Evolutionary conservation across 768 basidiomycete genomes (phyloP), one percentile per base, ranked within the genome.

Genomic region (Fibroporia radiculosa): DNA sequence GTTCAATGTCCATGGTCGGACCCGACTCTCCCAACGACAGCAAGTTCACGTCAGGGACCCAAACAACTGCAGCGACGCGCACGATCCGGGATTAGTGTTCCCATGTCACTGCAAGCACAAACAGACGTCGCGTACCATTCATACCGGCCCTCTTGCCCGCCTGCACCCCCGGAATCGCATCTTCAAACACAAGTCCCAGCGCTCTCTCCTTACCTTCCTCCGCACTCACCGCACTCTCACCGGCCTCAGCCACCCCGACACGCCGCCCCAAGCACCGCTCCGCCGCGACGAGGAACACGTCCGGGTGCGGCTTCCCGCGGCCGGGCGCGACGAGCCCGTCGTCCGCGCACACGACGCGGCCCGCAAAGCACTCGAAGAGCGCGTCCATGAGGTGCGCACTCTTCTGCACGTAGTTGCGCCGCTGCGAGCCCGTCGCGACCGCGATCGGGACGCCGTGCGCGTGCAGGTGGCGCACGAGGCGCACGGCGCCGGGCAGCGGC

Each of bases 131-230:
- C 73, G 28, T 44, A 90, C 90, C 88, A 45, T 80, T 74, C 90
- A 93, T 92, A 10, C 86, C 88, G 3, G 89, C 89, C 45, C 84
- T 71, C 57, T 84, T 85, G 3, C 81, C 90, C 6, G 88, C 87
- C 51, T 83, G 77, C 51, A 93, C 68, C 0, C 90, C 90, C 0
- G 76, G 76, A 32, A 87, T 62, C 3, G 78, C 79, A 59, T 93
- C 90, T 62, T 93, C 90, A 47, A 93, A 86, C 2, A 93, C 80
- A 0, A 93, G 66, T 0, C 87, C 87, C 47, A 69, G 77, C 25
- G 60, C 60, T 31, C 86, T 69, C 59, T 80, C 80, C 26, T 51
- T 58, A 27, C 53, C 53, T 53, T 78, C 65, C 31, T 54, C 61
- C 16, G 66, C 60, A 47, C 58, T 44, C 8, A 61, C 51, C 16